Evolutionary conservation across 495 filamentous ascomycete genomes (phyloP).

Genomic region (Podospora sp.): DNA sequence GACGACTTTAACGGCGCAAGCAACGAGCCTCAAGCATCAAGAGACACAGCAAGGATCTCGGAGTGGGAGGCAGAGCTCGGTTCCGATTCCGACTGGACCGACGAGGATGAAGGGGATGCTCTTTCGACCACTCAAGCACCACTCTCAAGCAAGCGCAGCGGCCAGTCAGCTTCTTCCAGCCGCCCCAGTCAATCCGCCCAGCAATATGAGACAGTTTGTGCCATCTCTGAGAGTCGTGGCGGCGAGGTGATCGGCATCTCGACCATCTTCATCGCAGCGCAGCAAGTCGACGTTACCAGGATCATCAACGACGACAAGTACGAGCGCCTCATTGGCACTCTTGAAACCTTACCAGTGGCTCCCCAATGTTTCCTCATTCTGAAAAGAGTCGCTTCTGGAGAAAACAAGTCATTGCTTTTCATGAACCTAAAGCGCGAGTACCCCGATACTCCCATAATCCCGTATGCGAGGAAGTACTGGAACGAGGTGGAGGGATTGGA

Average conservation of each 20-base stretch:
- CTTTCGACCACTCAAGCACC: too few species aligned
- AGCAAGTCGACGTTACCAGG: conserved; percentile 54
- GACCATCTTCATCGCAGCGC: conserved; percentile 82
- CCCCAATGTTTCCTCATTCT: conserved; percentile 29
- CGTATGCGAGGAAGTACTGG: conserved; percentile 83
- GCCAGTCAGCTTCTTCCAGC: background rate
- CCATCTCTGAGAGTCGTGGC: conserved; percentile 85
- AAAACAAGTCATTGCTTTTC: conserved; percentile 76
- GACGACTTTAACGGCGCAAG: background rate
- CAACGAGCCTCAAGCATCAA: too few species aligned
- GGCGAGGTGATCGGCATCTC: conserved; percentile 82
- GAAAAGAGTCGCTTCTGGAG: conserved; percentile 59
- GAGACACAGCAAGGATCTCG: too few species aligned
- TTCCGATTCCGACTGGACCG: too few species aligned
- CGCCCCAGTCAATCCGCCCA: background rate
- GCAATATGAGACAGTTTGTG: conserved; percentile 74
- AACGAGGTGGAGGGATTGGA: conserved; percentile 80
- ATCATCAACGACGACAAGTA: conserved; percentile 79
- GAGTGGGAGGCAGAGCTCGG: too few species aligned
- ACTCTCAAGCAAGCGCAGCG: background rate
- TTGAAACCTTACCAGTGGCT: conserved; percentile 63
- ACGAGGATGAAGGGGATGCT: too few species aligned
- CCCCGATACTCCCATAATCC: conserved; percentile 56
- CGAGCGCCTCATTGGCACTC: conserved; percentile 62
- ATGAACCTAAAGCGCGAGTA: conserved; percentile 65